Base-by-base conservation (phyloP, 352 stramenopile genomes). In the Phytophthora melonis region DNA sequence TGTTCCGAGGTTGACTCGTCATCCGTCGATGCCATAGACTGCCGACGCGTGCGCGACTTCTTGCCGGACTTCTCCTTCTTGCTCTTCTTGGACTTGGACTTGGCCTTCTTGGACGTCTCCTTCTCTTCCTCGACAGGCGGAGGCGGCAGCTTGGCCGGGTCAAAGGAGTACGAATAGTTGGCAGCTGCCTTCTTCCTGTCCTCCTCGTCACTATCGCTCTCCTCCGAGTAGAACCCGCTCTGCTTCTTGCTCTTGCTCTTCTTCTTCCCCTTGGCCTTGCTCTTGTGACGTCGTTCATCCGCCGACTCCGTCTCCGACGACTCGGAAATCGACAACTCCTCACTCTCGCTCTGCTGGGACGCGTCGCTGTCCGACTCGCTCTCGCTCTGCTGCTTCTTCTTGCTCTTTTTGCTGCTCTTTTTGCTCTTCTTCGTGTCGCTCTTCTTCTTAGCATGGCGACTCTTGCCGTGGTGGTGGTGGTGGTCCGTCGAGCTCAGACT, bases 151-250 rank as follows among this genome's bases (percentile, higher is more conserved):
- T 90, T 90, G 10, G 80, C 70, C 23, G 80, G 79, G 36, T 87
- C 83, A 45, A 88, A 88, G 2, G 80, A 82, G 71, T 75, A 87
- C 57, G 74, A 65, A 70, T 87, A 90, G 63, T 84, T 23, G 18
- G 59, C 58, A 8, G 72, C 45, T 3, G 72, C 16, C 39, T 72
- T 70, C 54, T 76, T 74, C 63, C 70, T 83, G 47, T 70, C 72
- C n/a, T 71, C 63, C 11, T 79, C 70, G 18, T 75, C 70, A 53
- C 72, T 82, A 34, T 79, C 67, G 34, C 77, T 79, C 39, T 83
- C 77, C 10, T 84, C 77, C 18, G 78, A 85, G 58, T 81, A 81
- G 34, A 82, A 86, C 1, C 53, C 63, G 23, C 7, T 27, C 8
- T 68, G 49, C 55, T 80, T 86, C 66, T 79, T 86, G 39, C 30